Evolutionary conservation across 2,329 filamentous ascomycete genomes (phyloP), one percentile per base, ranked within the genome.

Genomic region (Calonectria henricotiae): DNA sequence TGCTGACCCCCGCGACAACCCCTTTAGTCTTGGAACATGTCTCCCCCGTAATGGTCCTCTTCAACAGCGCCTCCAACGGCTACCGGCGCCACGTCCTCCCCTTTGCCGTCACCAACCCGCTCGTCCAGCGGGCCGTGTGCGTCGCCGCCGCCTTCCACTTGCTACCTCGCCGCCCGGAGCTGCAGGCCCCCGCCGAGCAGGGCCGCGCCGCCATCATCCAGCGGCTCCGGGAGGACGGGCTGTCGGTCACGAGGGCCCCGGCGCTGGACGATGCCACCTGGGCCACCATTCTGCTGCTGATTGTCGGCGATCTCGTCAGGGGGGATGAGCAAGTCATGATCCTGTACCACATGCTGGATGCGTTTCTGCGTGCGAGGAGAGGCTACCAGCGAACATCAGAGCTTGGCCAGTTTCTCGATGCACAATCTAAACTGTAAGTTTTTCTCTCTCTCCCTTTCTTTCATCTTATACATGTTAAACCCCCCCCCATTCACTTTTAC

Each of bases 321-420:
- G 68, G 68, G 15, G 68, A 70, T 37, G 68, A 70, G 65, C 68
- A 70, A 55, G 65, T 70, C 64, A 70, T 70, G 68, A 70, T 70
- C 2, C 15, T 70, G 25, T 70, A 70, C 27, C 68, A 70, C 39
- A 70, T 70, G 68, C 65, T 70, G 30, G 68, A 70, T 54, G 68
- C 68, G 3, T 64, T 70, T 30, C 35, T 70, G 60, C 64, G 68
- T 5, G 51, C 68, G 3, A 51, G 68, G 27, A 54, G 62, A 12
- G 47, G 37, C 5, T 13, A 58, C n/a, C 15, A 58, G 23, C 63
- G 49, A 6, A 44, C 27, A 4, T 67, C 64, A 2, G 64, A 55
- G 17, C 54, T 70, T 0, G 47, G 37, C 17, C 41, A n/a, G 35
- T 70, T 70, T 17, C 65, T 70, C 60, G 46, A 68, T 4, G 46